Conservation (phyloP, 768 basidiomycete species). For the Paxillus ammoniavirescens region DNA sequence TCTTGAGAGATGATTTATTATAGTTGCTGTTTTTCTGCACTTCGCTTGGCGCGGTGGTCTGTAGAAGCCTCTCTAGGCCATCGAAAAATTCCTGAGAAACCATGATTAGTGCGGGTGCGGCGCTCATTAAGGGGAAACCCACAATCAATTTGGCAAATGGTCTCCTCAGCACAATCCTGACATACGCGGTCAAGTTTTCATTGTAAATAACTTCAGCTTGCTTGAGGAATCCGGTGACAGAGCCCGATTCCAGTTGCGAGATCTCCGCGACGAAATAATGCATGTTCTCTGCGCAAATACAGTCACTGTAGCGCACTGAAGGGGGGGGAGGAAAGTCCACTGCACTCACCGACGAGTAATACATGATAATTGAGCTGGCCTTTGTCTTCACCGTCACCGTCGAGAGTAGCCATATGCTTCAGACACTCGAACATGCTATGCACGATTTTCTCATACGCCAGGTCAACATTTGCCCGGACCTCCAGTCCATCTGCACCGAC, state of each 20-base stretch:
- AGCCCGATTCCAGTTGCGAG: slow-evolving; percentile 61
- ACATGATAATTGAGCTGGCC: slow-evolving; percentile 97
- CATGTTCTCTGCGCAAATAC: slow-evolving; percentile 78
- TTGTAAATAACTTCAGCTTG: slow-evolving; percentile 84
- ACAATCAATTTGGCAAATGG: slow-evolving; percentile 88
- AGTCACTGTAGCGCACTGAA: slow-evolving; percentile 1
- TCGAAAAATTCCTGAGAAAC: slow-evolving; percentile 85
- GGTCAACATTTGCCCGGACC: slow-evolving; percentile 73
- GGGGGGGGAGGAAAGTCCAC: neutral
- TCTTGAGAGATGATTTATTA: slow-evolving; percentile 76
- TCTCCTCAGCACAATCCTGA: slow-evolving; percentile 81
- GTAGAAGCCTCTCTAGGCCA: slow-evolving; percentile 82
- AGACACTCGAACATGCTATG: slow-evolving; percentile 89
- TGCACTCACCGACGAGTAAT: slow-evolving; percentile 79
- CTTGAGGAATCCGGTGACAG: slow-evolving; percentile 60
- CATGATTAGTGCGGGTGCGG: slow-evolving; percentile 4
- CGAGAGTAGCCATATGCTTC: slow-evolving; percentile 95
- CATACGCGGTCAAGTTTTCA: slow-evolving; percentile 84
- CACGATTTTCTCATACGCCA: slow-evolving; percentile 85
- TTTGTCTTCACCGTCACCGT: slow-evolving; percentile 92
- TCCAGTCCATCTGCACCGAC: slow-evolving; percentile 73
- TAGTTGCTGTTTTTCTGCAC: slow-evolving; percentile 74
- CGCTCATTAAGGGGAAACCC: slow-evolving; percentile 25
- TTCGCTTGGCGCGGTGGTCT: slow-evolving; percentile 75
- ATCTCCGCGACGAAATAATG: slow-evolving; percentile 88